These are phyloP conservation scores for Sinapis alba DNA, from an alignment of 441 rosid species.

Conservation along the genomic window DNA sequence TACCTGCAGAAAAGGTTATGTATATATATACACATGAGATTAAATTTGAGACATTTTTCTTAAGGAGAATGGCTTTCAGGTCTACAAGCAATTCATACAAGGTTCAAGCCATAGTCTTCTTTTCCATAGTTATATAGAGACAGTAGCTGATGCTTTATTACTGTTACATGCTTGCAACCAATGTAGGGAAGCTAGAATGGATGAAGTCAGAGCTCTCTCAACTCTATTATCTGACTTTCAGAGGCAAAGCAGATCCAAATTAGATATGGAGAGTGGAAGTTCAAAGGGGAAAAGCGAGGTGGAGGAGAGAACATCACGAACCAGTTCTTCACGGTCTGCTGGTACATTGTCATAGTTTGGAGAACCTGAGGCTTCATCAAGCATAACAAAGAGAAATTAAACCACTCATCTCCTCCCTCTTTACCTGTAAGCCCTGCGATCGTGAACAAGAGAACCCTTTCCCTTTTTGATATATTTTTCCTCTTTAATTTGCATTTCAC, in stretches of 20 bases:
- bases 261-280: conserved; percentile 31
- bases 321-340: conserved; percentile 36
- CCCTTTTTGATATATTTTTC: not conserved
- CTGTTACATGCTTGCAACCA: conserved; percentile 10
- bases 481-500: not conserved
- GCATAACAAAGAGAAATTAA: conserved; percentile 33
- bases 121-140: not conserved
- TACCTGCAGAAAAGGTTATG: conserved; percentile 65
- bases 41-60: conserved; percentile 12
- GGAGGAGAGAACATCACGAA: conserved; percentile 35
- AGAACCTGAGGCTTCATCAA: conserved; percentile 39
- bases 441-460: conserved; percentile 5
- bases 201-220: conserved; percentile 53
- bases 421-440: conserved; percentile 54
- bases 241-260: conserved; percentile 27
- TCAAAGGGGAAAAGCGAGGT: conserved; percentile 42
- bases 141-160: not conserved
- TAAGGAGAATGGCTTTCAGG: conserved; percentile 38
- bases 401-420: conserved; percentile 55
- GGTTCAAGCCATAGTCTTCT: conserved; percentile 45
- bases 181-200: conserved; percentile 56
- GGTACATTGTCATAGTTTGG: conserved; percentile 33
- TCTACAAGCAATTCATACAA: conserved; percentile 51
- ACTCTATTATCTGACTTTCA: conserved; percentile 42
- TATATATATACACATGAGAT: not conserved